Conservation (phyloP, 345 rosid genomes). For the Iberis pinnata region DNA sequence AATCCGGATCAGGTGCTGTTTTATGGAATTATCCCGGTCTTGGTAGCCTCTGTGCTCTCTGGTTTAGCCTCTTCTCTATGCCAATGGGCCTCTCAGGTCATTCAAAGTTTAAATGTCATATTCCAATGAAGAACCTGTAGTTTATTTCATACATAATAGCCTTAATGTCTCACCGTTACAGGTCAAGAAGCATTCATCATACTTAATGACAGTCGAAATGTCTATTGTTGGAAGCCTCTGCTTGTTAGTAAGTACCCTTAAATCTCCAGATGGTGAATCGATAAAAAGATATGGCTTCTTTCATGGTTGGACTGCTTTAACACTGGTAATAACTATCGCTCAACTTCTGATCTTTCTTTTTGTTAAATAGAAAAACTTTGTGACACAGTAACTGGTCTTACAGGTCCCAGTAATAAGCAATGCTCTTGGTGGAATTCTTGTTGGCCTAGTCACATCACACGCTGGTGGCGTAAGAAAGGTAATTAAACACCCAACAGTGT, state of each 20-base stretch:
- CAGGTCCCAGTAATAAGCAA: constrained; percentile 79
- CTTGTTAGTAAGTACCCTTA: constrained; percentile 63
- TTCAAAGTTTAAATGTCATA: constrained; percentile 9
- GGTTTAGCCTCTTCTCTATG: constrained; percentile 94
- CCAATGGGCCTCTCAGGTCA: constrained; percentile 97
- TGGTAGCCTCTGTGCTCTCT: constrained; percentile 91
- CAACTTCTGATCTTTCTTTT: background rate
- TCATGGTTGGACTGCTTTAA: constrained; percentile 89
- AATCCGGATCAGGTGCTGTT: constrained; percentile 62
- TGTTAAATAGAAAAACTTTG: background rate
- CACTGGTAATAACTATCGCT: constrained; percentile 33
- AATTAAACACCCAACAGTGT: background rate
- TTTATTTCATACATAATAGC: background rate
- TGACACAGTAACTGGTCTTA: too few species aligned
- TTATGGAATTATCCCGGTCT: constrained; percentile 85
- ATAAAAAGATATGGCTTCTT: constrained; percentile 72
- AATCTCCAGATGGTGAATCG: constrained; percentile 97
- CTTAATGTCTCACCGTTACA: constrained; percentile 26
- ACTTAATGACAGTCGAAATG: constrained; percentile 97
- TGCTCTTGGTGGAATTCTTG: constrained; percentile 94
- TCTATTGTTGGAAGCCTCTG: constrained; percentile 92
- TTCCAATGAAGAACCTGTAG: background rate
- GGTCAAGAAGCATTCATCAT: constrained; percentile 93
- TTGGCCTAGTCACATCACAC: constrained; percentile 84
- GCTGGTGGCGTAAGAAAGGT: constrained; percentile 99